Evolutionary conservation across 1,284 basidiomycete species (phyloP).

Genomic region (Laetiporus sulphureus): DNA sequence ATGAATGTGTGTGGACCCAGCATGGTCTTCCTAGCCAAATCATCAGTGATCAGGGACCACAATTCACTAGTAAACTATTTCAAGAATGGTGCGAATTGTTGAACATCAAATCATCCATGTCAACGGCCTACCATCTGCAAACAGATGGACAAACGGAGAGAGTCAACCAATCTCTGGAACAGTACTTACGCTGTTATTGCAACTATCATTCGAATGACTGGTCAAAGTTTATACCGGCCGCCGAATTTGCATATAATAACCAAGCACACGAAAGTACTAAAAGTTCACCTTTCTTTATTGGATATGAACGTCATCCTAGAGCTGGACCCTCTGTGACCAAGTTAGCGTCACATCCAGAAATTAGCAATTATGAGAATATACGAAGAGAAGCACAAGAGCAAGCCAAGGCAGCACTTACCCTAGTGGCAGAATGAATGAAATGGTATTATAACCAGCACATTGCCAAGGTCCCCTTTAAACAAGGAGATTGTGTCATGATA

Average conservation of each 20-base stretch:
- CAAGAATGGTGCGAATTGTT: no score
- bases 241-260: background rate
- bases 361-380: background rate
- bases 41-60: slow-evolving; percentile 28
- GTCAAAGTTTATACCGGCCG: background rate
- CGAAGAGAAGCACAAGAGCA: background rate
- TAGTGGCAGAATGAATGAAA: background rate
- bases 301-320: background rate
- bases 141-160: no score
- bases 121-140: no score
- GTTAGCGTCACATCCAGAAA: background rate
- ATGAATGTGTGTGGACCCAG: slow-evolving; percentile 24
- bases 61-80: no score
- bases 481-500: no score
- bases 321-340: background rate
- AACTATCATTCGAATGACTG: no score
- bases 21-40: slow-evolving; percentile 29
- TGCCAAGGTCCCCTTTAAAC: no score
- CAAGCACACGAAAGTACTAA: background rate
- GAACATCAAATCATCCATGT: no score
- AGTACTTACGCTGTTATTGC: no score
- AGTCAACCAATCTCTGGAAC: no score
- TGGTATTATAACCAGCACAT: no score
- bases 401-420: background rate
- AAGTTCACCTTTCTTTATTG: background rate